Conservation (phyloP, 768 basidiomycete genomes). For the Boletus pseudopeckii region DNA sequence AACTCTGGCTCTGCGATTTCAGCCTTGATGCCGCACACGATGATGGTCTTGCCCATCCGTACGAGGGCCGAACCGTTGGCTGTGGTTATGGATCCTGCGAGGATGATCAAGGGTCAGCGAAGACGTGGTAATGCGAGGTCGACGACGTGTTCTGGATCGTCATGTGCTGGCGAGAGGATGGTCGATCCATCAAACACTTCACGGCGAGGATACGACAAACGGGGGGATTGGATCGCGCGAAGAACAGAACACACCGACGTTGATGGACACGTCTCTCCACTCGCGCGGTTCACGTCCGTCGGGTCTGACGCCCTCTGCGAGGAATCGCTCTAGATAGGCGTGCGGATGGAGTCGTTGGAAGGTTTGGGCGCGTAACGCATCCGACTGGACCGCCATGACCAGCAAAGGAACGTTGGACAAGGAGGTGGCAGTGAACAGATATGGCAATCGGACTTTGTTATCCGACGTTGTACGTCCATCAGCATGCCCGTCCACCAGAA, state of each 20-base stretch:
- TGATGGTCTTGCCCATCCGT: constrained; percentile 85
- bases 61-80: constrained; percentile 93
- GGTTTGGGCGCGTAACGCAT: constrained; percentile 37
- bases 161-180: no score
- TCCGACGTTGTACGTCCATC: neutral
- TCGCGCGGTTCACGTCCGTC: constrained; percentile 71
- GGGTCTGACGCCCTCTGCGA: constrained; percentile 73
- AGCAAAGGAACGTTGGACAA: no score
- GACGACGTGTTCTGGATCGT: no score
- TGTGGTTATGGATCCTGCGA: constrained; percentile 85
- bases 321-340: constrained; percentile 82
- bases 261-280: constrained; percentile 75
- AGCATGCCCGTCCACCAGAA: constrained; percentile 13
- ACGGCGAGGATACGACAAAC: no score
- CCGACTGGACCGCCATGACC: constrained; percentile 14
- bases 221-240: no score
- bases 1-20: constrained; percentile 91
- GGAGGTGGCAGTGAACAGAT: neutral
- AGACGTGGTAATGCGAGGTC: neutral
- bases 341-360: constrained; percentile 90
- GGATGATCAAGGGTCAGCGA: neutral
- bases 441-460: neutral
- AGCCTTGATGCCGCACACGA: constrained; percentile 95
- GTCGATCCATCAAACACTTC: no score
- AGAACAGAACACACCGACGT: constrained; percentile 61